Conservation (phyloP, 192 early-diverging fungal species). For the Geosiphon pyriformis region DNA sequence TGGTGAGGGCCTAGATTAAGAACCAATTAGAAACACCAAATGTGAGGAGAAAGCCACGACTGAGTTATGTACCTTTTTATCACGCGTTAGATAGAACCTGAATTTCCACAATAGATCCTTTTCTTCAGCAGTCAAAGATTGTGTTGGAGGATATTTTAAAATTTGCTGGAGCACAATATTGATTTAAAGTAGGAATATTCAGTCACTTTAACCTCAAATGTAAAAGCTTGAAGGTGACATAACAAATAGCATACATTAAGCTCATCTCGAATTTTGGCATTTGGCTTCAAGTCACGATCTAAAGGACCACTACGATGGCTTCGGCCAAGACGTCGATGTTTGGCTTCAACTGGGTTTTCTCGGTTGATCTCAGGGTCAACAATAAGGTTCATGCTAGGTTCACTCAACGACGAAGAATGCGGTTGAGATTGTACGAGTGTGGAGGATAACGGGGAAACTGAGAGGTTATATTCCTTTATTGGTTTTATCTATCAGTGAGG, state of each 20-base stretch:
- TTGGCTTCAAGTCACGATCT: conserved; percentile 95
- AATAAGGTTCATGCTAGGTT: conserved; percentile 40
- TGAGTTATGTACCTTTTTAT: conserved; percentile 66
- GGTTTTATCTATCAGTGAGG: not conserved
- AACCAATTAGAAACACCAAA: too few species aligned
- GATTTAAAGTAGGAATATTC: not conserved
- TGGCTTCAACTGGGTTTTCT: conserved; percentile 95
- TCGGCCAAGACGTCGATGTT: conserved; percentile 85
- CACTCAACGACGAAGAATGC: conserved; percentile 9
- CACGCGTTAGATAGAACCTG: conserved; percentile 87
- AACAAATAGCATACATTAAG: conserved; percentile 67
- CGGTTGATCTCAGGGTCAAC: conserved; percentile 78
- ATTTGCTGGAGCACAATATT: conserved; percentile 56
- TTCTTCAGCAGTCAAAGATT: conserved; percentile 74
- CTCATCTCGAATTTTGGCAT: conserved; percentile 92
- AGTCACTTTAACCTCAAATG: too few species aligned
- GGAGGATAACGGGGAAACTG: conserved; percentile 17
- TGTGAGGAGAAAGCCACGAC: too few species aligned
- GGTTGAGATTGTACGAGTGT: conserved; percentile 4
- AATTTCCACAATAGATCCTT: conserved; percentile 99
- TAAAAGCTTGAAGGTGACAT: not conserved
- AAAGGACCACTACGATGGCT: conserved; percentile 85
- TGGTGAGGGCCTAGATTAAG: conserved; percentile 84
- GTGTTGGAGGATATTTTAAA: conserved; percentile 86
- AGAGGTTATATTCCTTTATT: conserved; percentile 52